Evolutionary conservation across 495 filamentous ascomycete genomes (phyloP).

Genomic region (Podospora anserina): DNA sequence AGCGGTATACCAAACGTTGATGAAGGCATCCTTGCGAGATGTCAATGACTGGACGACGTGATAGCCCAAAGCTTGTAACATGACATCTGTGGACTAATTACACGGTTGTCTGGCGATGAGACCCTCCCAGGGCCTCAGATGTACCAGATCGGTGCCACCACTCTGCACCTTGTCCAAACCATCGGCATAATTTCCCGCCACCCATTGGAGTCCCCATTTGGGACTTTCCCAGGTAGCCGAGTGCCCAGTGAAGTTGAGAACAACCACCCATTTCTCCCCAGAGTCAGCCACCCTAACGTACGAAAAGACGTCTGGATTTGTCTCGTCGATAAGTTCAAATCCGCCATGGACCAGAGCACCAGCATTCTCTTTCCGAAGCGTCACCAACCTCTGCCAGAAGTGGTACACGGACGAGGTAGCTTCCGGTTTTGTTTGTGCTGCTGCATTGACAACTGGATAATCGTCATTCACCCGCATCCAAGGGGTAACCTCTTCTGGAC

Average conservation of each 20-base stretch:
- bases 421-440: constrained; percentile 38
- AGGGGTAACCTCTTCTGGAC: constrained; percentile 10
- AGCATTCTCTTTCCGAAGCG: constrained; percentile 39
- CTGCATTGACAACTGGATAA: constrained; percentile 51
- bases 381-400: constrained; percentile 48
- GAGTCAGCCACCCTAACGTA: not conserved
- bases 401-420: constrained; percentile 36
- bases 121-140: not conserved
- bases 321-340: constrained; percentile 29
- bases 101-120: not conserved
- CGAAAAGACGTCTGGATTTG: not conserved
- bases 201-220: not conserved
- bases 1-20: too few species aligned
- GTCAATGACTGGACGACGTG: too few species aligned
- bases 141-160: not conserved
- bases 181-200: not conserved
- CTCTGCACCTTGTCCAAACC: not conserved
- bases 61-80: not conserved
- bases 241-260: not conserved
- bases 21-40: too few species aligned
- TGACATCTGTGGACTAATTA: not conserved
- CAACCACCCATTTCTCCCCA: not conserved
- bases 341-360: constrained; percentile 47
- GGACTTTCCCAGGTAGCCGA: not conserved
- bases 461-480: constrained; percentile 61